Evolutionary conservation across 106 monocot species (phyloP).

Genomic region (Apostasia shenzhenica): DNA sequence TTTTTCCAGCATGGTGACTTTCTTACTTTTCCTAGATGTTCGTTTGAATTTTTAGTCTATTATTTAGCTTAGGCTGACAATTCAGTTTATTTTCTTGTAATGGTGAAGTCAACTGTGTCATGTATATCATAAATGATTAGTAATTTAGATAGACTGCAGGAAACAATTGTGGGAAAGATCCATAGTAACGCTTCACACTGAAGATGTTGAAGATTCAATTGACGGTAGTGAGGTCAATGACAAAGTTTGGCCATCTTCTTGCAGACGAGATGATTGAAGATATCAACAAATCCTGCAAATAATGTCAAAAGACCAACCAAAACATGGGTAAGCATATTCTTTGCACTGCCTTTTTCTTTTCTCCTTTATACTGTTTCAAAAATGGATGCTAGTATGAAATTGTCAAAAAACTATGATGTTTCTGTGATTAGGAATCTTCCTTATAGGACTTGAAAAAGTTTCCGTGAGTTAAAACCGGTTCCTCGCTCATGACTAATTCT

Average conservation of each 20-base stretch:
- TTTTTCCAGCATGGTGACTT: too few relatives aligned
- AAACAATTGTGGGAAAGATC: slow-evolving; percentile 54
- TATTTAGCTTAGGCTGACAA: too few relatives aligned
- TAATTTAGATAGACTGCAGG: slow-evolving; percentile 22
- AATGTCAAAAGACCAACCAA: slow-evolving; percentile 59
- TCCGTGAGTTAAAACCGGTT: too few relatives aligned
- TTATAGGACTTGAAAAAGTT: too few relatives aligned
- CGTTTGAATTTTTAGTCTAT: too few relatives aligned
- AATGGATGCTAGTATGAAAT: neutral
- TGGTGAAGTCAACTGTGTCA: too few relatives aligned
- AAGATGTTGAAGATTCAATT: slow-evolving; percentile 95
- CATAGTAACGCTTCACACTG: slow-evolving; percentile 67
- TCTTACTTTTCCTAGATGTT: too few relatives aligned
- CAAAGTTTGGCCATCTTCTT: slow-evolving; percentile 64
- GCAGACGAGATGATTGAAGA: slow-evolving; percentile 86
- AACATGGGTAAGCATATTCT: slow-evolving; percentile 47
- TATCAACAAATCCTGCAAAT: slow-evolving; percentile 66
- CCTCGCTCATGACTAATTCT: too few relatives aligned
- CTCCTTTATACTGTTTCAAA: neutral
- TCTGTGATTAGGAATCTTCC: neutral
- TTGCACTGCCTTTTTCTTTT: neutral
- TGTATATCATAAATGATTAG: neutral
- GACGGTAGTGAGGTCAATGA: slow-evolving; percentile 61
- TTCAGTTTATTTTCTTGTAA: too few relatives aligned
- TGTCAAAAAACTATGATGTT: neutral